Evolutionary conservation across 257 asterid genomes (phyloP).

Genomic region (Nicotiana attenuata): DNA sequence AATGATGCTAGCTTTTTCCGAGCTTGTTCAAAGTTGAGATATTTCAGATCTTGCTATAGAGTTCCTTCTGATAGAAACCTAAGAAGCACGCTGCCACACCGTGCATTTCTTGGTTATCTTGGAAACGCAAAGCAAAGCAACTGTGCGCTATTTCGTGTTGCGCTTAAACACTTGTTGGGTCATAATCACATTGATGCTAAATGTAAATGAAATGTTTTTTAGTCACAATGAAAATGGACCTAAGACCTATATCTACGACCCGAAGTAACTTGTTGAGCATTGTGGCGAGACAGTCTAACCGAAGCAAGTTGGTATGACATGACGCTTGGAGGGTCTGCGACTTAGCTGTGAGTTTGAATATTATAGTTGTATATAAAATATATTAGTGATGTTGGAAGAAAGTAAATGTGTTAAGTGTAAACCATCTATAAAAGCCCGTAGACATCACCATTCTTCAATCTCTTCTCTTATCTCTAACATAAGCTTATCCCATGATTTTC

Average conservation of each 20-base stretch:
- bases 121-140: background rate
- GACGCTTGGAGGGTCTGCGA: no score
- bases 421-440: background rate
- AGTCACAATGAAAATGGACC: background rate
- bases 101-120: background rate
- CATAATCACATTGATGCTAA: background rate
- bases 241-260: no score
- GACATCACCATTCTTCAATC: background rate
- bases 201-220: background rate
- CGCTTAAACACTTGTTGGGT: background rate
- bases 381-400: background rate
- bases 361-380: background rate
- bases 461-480: background rate
- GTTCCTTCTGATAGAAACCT: background rate
- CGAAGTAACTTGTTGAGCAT: no score
- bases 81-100: background rate
- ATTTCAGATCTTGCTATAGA: background rate
- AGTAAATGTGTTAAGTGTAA: background rate
- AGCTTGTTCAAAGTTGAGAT: slow-evolving; percentile 1
- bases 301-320: no score
- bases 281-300: no score
- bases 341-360: background rate
- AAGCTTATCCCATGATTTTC: background rate
- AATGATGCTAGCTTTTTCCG: background rate
- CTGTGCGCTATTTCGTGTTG: background rate